Evolutionary conservation across 2,329 filamentous ascomycete species (phyloP), one percentile per base, ranked within the genome.

Genomic region (Aspergillus transmontanensis): DNA sequence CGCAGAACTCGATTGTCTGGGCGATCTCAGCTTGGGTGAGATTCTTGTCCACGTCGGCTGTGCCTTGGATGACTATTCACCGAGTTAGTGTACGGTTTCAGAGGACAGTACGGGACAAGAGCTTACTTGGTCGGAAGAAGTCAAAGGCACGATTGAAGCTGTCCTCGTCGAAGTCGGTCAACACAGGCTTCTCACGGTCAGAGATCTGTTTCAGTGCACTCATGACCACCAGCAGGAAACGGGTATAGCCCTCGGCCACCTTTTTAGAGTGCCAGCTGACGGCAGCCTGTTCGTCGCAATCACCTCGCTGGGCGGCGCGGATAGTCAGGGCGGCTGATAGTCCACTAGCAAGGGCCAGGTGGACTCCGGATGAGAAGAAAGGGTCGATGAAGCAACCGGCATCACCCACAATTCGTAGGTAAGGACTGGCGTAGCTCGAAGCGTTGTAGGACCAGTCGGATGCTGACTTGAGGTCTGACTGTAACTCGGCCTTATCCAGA

Each of bases 361-460:
- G 82, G 4, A 81, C 75, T 7, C 82, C 82, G 0, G 81, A 84
- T 0, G 79, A 82, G 70, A 84, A 85, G 65, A 75, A 79, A 4
- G 32, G 32, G 4, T 34, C 32, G 3, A 34, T 34, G 32, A 34
- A 34, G 11, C 32, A 34, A 4, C 32, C 32, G 32, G 32, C 32
- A 6, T 34, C 32, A 12, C 32, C 32, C 3, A 34, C 32, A 34
- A 36, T 36, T 2, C 34, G 34, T 36, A 36, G 34, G 34, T 0
- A 0, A 76, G 32, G 76, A 21, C 71, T 61, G 1, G 80, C 77
- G 63, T 85, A 85, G 0, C 69, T 60, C 1, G 77, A 76, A 2
- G 83, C 78, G 58, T 73, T 81, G 68, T 85, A 84, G 0, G 82
- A 84, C 71, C 73, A 84, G 70, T 84, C 82, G 0, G 80, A 81